phyloP scores from a whole-genome alignment of 768 basidiomycete species.

The Boletales sp. region DNA sequence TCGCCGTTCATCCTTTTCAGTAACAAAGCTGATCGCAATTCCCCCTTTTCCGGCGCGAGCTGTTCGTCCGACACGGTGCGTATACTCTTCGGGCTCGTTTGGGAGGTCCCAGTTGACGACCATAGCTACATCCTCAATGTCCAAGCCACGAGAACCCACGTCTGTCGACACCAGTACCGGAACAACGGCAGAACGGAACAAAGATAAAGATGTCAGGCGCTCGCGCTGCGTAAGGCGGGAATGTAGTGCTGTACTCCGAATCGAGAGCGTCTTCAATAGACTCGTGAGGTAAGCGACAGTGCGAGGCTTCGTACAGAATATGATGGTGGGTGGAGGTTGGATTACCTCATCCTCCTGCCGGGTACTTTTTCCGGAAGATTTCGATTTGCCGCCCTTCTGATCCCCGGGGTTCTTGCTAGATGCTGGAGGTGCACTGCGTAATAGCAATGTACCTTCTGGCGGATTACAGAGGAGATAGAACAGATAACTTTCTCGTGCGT shows the following conservation, averaged over 20 bases:
- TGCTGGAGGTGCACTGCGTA: slow-evolving; percentile 63
- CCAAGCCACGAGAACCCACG: slow-evolving; percentile 91
- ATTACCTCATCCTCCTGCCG: slow-evolving; percentile 48
- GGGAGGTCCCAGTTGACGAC: slow-evolving; percentile 98
- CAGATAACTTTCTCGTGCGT: slow-evolving; percentile 90
- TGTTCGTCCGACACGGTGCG: slow-evolving; percentile 92
- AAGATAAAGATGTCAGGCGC: slow-evolving; percentile 74
- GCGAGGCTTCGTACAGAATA: slow-evolving; percentile 82
- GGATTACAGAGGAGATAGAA: slow-evolving; percentile 88
- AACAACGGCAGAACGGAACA: slow-evolving; percentile 82
- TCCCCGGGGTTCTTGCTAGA: slow-evolving; percentile 14
- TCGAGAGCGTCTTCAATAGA: slow-evolving; percentile 71
- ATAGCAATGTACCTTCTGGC: slow-evolving; percentile 68
- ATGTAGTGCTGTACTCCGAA: slow-evolving; percentile 88
- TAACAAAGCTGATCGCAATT: slow-evolving; percentile 90
- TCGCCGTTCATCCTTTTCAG: slow-evolving; percentile 86
- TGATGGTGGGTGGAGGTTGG: slow-evolving; percentile 92
- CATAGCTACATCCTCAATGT: slow-evolving; percentile 94
- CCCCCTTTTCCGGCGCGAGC: slow-evolving; percentile 89
- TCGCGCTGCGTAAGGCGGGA: slow-evolving; percentile 92
- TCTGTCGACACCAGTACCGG: slow-evolving; percentile 94
- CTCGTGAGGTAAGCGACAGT: slow-evolving; percentile 88
- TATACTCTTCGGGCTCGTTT: slow-evolving; percentile 86
- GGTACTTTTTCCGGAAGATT: slow-evolving; percentile 28
- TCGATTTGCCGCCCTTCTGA: slow-evolving; percentile 34